phyloP scores from a whole-genome alignment of 495 filamentous ascomycete genomes.

The Penicillium roqueforti region DNA sequence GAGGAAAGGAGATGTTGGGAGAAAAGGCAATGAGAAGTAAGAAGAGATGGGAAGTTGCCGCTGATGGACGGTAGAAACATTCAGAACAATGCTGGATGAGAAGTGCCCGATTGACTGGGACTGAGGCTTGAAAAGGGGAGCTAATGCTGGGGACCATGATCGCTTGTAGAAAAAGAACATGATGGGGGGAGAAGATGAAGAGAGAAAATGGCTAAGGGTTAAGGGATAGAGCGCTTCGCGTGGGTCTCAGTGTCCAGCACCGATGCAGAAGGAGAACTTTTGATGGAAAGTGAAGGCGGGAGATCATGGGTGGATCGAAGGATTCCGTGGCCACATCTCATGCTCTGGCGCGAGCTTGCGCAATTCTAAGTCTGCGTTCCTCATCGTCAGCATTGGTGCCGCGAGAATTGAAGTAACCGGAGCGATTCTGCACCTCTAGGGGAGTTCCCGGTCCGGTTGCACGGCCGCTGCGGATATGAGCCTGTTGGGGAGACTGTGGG shows the following conservation, averaged over 20 bases:
- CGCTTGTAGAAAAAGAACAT: background rate
- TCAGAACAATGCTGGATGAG: background rate
- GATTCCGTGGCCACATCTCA: slow-evolving; percentile 6
- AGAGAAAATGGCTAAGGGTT: background rate
- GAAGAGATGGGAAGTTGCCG: background rate
- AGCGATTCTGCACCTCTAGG: slow-evolving; percentile 35
- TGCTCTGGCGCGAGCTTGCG: slow-evolving; percentile 37
- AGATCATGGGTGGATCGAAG: background rate
- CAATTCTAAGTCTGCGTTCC: slow-evolving; percentile 37
- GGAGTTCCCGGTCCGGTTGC: slow-evolving; percentile 25
- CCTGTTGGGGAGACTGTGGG: slow-evolving; percentile 43
- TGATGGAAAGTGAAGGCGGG: background rate
- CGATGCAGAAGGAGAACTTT: background rate
- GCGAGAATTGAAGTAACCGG: slow-evolving; percentile 24
- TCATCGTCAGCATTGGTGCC: slow-evolving; percentile 34
- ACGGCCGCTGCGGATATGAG: slow-evolving; percentile 33
- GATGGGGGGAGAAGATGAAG: background rate
- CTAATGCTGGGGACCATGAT: background rate
- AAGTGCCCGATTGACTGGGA: background rate
- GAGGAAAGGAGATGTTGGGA: background rate
- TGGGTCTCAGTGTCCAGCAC: slow-evolving; percentile 6
- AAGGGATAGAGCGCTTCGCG: background rate
- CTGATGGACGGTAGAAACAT: background rate
- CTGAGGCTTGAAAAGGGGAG: background rate
- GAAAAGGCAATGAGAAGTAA: background rate